Percentiles rank a stretch among this genome's conserved stretches.
These are phyloP conservation scores for Senna siamea DNA, from an alignment of 306 rosid species.

Conservation along the genomic window DNA sequence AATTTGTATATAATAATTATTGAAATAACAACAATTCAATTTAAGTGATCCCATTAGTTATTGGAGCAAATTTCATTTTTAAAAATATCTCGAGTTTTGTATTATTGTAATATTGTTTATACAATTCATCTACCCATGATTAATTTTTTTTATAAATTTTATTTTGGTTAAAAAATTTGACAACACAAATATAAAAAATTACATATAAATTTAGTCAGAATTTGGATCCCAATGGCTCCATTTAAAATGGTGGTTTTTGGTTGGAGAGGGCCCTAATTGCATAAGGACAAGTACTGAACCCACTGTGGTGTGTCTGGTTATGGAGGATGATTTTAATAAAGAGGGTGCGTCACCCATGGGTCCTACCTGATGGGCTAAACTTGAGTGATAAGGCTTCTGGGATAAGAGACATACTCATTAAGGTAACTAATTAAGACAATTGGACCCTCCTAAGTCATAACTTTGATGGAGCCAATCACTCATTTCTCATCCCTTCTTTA, in stretches of 20 bases:
- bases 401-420: conserved; percentile 44
- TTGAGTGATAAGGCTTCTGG: conserved; percentile 42
- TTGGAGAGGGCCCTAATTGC: conserved; percentile 25
- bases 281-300: neutral
- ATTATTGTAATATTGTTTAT: too few relatives aligned
- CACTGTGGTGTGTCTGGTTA: neutral
- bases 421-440: conserved; percentile 15
- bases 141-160: too few relatives aligned
- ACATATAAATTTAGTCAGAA: too few relatives aligned
- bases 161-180: too few relatives aligned
- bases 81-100: neutral
- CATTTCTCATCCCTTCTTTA: conserved; percentile 31
- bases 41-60: neutral
- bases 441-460: neutral
- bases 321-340: neutral
- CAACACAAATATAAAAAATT: too few relatives aligned
- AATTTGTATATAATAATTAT: neutral
- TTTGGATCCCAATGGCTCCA: conserved; percentile 24
- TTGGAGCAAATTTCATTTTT: neutral
- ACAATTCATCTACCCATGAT: too few relatives aligned
- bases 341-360: conserved; percentile 36
- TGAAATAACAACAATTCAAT: neutral
- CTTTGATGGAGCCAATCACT: conserved; percentile 38
- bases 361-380: conserved; percentile 38
- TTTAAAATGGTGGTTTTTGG: too few relatives aligned